Percentiles rank a stretch among this genome's conserved stretches.
phyloP scores from a whole-genome alignment of 2,329 filamentous ascomycete genomes.

The Talaromyces funiculosus region DNA sequence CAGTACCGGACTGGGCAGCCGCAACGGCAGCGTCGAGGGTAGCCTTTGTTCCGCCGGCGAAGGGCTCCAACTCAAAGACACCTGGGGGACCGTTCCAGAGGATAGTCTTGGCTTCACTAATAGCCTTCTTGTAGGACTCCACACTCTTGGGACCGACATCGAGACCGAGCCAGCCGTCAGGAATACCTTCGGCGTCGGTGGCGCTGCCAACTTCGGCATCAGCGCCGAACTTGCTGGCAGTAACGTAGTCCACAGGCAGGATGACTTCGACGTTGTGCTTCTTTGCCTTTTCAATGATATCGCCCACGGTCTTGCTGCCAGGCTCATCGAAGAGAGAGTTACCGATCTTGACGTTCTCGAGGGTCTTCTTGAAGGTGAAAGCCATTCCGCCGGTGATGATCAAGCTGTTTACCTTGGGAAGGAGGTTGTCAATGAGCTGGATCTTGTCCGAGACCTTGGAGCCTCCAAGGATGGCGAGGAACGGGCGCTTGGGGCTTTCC shows the following conservation, averaged over 20 bases:
- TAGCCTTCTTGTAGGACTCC: slow-evolving; percentile 81
- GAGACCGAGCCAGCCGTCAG: slow-evolving; percentile 96
- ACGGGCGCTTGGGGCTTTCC: slow-evolving; percentile 86
- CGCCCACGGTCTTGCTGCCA: slow-evolving; percentile 81
- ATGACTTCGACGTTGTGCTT: slow-evolving; percentile 93
- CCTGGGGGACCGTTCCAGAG: slow-evolving; percentile 98
- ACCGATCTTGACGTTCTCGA: slow-evolving; percentile 83
- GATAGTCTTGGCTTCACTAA: slow-evolving; percentile 85
- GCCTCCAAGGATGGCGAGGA: slow-evolving; percentile 96
- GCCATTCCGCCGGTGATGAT: slow-evolving; percentile 98
- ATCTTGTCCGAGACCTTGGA: slow-evolving; percentile 99
- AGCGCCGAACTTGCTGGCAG: slow-evolving; percentile 86
- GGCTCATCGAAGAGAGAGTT: slow-evolving; percentile 89
- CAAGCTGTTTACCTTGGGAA: slow-evolving; percentile 95
- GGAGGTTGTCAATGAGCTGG: slow-evolving; percentile 96
- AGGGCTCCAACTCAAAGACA: slow-evolving; percentile 95
- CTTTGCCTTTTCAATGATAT: slow-evolving; percentile 92
- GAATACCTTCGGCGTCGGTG: slow-evolving; percentile 82
- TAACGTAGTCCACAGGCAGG: slow-evolving; percentile 91
- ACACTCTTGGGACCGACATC: slow-evolving; percentile 88
- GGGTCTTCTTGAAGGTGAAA: slow-evolving; percentile 99
- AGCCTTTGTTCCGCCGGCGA: slow-evolving; percentile 85
- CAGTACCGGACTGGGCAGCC: slow-evolving; percentile 77
- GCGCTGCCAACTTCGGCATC: slow-evolving; percentile 76
- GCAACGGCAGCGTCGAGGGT: slow-evolving; percentile 84